Evolutionary conservation across 345 rosid species (phyloP).

Genomic region (Zanthoxylum bungeanum): DNA sequence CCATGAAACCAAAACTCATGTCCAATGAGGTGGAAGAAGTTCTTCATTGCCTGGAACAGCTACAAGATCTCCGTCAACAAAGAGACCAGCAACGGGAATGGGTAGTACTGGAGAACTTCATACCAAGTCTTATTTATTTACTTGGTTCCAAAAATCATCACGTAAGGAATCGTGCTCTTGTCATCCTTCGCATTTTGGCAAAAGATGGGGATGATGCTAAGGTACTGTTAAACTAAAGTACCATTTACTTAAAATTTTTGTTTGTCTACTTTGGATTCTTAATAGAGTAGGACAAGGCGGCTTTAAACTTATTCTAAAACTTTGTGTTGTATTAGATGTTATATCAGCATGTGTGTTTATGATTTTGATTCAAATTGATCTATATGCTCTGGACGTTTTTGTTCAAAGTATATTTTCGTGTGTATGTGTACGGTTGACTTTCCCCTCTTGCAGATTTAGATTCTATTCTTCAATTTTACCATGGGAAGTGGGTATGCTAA

Average conservation of each 20-base stretch:
- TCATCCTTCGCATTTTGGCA: slow-evolving; percentile 44
- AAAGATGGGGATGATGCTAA: slow-evolving; percentile 56
- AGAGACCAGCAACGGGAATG: slow-evolving; percentile 62
- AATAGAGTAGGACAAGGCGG: not conserved
- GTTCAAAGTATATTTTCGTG: not conserved
- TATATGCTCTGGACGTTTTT: not conserved
- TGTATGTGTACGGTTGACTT: not conserved
- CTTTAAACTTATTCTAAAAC: slow-evolving; percentile 1
- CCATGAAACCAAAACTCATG: slow-evolving; percentile 45
- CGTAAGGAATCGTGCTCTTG: slow-evolving; percentile 38
- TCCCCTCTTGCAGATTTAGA: not conserved
- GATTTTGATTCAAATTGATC: not conserved
- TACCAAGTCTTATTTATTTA: slow-evolving; percentile 42
- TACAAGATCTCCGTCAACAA: slow-evolving; percentile 52
- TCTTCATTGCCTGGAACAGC: slow-evolving; percentile 42
- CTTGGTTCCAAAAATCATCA: slow-evolving; percentile 42
- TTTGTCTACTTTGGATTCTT: not conserved
- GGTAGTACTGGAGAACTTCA: slow-evolving; percentile 59
- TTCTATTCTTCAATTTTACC: not conserved
- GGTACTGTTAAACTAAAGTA: slow-evolving; percentile 31
- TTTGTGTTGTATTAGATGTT: not conserved
- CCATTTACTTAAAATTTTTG: not conserved
- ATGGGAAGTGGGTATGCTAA: not conserved
- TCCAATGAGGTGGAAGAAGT: slow-evolving; percentile 49
- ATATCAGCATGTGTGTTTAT: not conserved